Evolutionary conservation across 2,329 filamentous ascomycete genomes (phyloP), one percentile per base, ranked within the genome.

Genomic region (Curvularia verruculosa): DNA sequence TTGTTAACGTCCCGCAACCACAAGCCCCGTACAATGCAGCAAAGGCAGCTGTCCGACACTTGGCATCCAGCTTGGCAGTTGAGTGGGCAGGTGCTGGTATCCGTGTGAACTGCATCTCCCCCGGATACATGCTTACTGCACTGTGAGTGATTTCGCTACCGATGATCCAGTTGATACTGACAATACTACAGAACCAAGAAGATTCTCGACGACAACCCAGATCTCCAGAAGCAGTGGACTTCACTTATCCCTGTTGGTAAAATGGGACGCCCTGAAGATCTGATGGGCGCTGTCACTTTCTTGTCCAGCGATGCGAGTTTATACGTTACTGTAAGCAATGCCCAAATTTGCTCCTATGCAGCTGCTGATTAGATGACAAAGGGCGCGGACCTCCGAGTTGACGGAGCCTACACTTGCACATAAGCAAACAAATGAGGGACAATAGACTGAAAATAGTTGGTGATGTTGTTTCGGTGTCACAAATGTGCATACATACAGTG

Each of bases 81-180:
- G 95, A 98, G 78, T 98, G 95, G 94, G 92, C 94, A 0, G 84
- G 88, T 66, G 87, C 89, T 36, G 89, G 89, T 65, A 96, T 98
- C 72, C 87, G 94, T 34, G 94, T 98, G 66, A 98, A 98, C 81
- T 95, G 91, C 78, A 95, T 98, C 75, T 92, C 89, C 28, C 94
- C 94, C 0, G 94, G 95, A 43, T 98, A 98, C 79, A 98, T 98
- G 94, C 81, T 96, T 65, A 97, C 94, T 15, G 90, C 92, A 56
- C 80, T 97, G 90, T 94, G 83, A 85, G 89, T 80, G 34, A 5
- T 15, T 9, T 24, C 5, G 8, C 0, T 18, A 9, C 18, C 19
- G 10, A 13, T n/a, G 19, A 44, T 19, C 24, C 13, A 13, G 9
- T 23, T 8, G 26, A 26, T 43, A 39, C 65, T 73, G 47, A 74